Evolutionary conservation across 2,329 filamentous ascomycete species (phyloP).

Genomic region (Verticillium klebahnii): DNA sequence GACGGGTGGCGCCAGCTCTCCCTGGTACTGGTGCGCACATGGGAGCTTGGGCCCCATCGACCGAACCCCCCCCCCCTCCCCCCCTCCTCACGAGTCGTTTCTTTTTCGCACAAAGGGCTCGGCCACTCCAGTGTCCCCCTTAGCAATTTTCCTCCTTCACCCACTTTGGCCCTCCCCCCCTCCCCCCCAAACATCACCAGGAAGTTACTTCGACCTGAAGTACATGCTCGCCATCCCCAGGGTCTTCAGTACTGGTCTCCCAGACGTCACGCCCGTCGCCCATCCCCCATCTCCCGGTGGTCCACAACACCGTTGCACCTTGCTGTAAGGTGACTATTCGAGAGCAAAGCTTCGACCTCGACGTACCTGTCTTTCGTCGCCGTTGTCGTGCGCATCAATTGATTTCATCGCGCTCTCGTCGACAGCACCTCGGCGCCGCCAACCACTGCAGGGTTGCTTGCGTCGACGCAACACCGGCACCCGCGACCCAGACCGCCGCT

Average conservation of each 20-base stretch:
- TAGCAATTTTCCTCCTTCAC: conserved; percentile 9
- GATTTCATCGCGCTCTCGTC: not conserved
- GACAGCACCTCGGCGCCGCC: not conserved
- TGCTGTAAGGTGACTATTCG: not conserved
- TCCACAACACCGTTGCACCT: not conserved
- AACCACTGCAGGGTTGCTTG: not conserved
- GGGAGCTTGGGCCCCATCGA: not conserved
- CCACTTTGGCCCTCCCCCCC: not conserved
- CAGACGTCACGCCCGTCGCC: not conserved
- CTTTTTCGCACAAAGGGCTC: conserved; percentile 9
- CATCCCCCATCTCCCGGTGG: not conserved
- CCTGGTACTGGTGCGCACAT: not conserved
- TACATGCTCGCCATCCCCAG: conserved; percentile 20
- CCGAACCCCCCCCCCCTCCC: not conserved
- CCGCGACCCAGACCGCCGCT: no score
- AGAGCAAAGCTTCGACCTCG: not conserved
- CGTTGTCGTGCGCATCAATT: not conserved
- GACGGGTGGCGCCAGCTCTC: not conserved
- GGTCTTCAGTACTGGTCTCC: not conserved
- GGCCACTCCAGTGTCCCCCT: conserved; percentile 6
- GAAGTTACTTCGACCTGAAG: conserved; percentile 37
- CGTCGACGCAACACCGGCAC: not conserved
- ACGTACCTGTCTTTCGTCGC: not conserved
- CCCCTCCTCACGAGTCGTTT: conserved; percentile 10
- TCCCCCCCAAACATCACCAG: conserved; percentile 31